Base-by-base conservation (phyloP, 441 rosid genomes). In the Adansonia rubrostipa region DNA sequence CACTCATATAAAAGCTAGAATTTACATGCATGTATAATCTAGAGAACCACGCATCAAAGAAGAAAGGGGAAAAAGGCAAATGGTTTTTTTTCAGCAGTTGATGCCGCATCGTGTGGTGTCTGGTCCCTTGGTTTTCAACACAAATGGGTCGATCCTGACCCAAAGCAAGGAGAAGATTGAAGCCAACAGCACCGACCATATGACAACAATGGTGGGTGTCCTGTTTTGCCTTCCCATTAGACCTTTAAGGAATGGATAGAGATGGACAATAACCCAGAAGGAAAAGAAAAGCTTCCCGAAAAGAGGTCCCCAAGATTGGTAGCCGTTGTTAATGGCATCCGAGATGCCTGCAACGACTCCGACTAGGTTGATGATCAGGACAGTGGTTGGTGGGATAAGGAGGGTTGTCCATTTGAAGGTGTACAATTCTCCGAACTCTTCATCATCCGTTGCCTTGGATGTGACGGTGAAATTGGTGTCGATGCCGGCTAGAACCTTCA, bases 161-260 rank as follows among this genome's bases (percentile, higher is more conserved):
- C 98, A 95, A 78, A 95, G 90, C 92, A 95, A 84, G 79, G 98
- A 95, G 90, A 95, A 93, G 88, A 93, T 92, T 9, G 98, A 95
- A n/a, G 98, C 98, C 84, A 95, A 79, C 40, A 95, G 95, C 51
- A 95, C 85, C 5, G 98, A 95, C 99, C 99, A 95, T 64, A 95
- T 92, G 58, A 95, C 96, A 73, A 93, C 98, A 79, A 95, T 95
- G 51, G 98, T 95, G 1, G 99, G 99, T 40, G 99, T 93, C 83
- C 98, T 84, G 87, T 93, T 93, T 83, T 95, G 99, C 75, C 89
- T 84, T 42, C 98, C 99, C 99, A 93, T 95, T 58, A 95, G 89
- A 84, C 98, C 98, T 89, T 95, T 93, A 61, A 95, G 97, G 99
- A 95, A 95, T n/a, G 98, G 98, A 79, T 95, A 95, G 83, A 95